These are phyloP conservation scores for Boletellus ananiceps DNA, from an alignment of 768 basidiomycete species.

Conservation along the genomic window DNA sequence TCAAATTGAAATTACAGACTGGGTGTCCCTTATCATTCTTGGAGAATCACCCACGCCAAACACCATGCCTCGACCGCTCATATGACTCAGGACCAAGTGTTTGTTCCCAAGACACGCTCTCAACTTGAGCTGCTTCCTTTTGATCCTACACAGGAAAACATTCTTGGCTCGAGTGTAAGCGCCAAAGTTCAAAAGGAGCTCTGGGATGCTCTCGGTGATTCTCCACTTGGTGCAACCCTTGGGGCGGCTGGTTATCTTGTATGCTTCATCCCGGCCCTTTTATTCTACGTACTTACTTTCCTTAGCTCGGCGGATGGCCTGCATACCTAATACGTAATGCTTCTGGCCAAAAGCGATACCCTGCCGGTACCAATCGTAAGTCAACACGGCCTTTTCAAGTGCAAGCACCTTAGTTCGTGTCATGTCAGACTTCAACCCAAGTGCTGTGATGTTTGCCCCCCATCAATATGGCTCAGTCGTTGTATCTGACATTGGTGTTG, in stretches of 20 bases:
- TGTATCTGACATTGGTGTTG: slow-evolving; percentile 77
- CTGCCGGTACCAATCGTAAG: slow-evolving; percentile 73
- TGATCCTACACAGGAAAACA: slow-evolving; percentile 63
- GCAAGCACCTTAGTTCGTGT: not conserved
- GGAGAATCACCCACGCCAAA: slow-evolving; percentile 91
- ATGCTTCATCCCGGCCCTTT: slow-evolving; percentile 13
- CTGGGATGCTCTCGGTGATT: slow-evolving; percentile 86
- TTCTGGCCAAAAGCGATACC: slow-evolving; percentile 82
- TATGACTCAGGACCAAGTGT: slow-evolving; percentile 94
- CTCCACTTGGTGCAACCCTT: slow-evolving; percentile 67
- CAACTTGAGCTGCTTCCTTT: slow-evolving; percentile 60
- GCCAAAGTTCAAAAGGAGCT: slow-evolving; percentile 68
- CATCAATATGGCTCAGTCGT: slow-evolving; percentile 75
- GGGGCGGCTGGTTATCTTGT: slow-evolving; percentile 59
- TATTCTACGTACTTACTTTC: not conserved
- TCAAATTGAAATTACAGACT: slow-evolving; percentile 46
- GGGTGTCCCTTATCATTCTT: slow-evolving; percentile 94
- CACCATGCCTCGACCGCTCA: slow-evolving; percentile 95
- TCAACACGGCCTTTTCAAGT: slow-evolving; percentile 6
- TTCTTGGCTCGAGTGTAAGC: slow-evolving; percentile 58
- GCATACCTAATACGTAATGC: slow-evolving; percentile 79
- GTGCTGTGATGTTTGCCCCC: slow-evolving; percentile 75
- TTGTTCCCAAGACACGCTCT: slow-evolving; percentile 86
- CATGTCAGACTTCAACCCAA: slow-evolving; percentile 67
- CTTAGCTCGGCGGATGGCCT: slow-evolving; percentile 79